Evolutionary conservation across 768 basidiomycete species (phyloP).

Genomic region (Lanmaoa rubissima): DNA sequence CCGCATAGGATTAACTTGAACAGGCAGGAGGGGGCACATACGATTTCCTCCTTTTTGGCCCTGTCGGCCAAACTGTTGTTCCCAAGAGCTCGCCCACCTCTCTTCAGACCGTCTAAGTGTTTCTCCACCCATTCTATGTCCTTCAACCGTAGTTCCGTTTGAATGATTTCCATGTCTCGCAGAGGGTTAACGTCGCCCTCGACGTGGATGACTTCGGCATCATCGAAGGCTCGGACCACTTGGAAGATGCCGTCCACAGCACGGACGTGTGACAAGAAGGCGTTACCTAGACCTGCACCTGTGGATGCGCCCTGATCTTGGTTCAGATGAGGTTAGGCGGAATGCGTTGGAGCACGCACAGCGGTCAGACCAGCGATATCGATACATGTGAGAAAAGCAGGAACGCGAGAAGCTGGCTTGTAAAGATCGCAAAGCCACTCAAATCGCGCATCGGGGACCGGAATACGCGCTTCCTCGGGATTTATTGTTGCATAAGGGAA

Average conservation of each 20-base stretch:
- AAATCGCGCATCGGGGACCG: conserved; percentile 91
- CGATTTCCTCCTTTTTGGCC: conserved; percentile 95
- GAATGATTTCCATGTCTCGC: conserved; percentile 97
- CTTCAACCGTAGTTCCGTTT: conserved; percentile 90
- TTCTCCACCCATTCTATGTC: conserved; percentile 99
- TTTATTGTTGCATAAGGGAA: conserved; percentile 96
- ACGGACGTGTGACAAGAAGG: conserved; percentile 96
- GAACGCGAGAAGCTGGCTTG: conserved; percentile 85
- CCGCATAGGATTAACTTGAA: conserved; percentile 4
- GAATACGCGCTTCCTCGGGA: conserved; percentile 93
- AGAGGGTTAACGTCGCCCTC: conserved; percentile 96
- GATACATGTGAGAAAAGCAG: conserved; percentile 95
- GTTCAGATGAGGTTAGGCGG: conserved; percentile 16
- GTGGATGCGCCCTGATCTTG: conserved; percentile 82
- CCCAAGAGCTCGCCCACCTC: conserved; percentile 66
- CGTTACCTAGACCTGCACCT: conserved; percentile 95
- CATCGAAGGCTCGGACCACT: conserved; percentile 96
- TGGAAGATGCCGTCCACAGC: conserved; percentile 99
- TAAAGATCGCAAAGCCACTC: conserved; percentile 92
- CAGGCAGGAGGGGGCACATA: conserved; percentile 35
- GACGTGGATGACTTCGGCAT: conserved; percentile 98
- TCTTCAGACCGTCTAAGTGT: conserved; percentile 74
- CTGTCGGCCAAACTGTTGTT: conserved; percentile 84
- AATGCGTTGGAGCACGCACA: conserved; percentile 42
- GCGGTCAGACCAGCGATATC: conserved; percentile 98